Evolutionary conservation across 2,329 filamentous ascomycete genomes (phyloP).

Genomic region (Fusarium staphyleae): DNA sequence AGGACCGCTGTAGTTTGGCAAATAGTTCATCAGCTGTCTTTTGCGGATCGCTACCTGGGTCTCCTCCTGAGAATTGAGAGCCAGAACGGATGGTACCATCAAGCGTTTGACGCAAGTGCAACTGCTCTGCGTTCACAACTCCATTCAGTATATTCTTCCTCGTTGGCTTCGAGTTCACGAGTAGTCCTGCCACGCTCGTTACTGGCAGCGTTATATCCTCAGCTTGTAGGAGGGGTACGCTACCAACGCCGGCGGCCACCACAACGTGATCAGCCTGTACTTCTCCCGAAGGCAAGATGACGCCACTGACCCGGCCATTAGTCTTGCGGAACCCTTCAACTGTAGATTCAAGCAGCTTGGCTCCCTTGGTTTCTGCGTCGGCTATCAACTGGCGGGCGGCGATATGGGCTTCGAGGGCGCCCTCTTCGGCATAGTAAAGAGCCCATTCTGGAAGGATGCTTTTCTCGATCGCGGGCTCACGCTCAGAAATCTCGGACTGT

Average conservation of each 20-base stretch:
- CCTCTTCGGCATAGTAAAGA: conserved; percentile 15
- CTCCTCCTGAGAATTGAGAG: conserved; percentile 20
- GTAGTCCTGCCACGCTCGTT: conserved; percentile 5
- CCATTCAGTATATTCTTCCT: background rate
- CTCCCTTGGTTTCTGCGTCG: background rate
- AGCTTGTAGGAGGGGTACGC: conserved; percentile 1
- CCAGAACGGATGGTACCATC: conserved; percentile 20
- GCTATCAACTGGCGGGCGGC: conserved; percentile 20
- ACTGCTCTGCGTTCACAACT: conserved; percentile 19
- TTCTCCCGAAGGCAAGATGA: conserved; percentile 7
- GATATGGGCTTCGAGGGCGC: conserved; percentile 24
- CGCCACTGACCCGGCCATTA: background rate
- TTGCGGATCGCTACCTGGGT: conserved; percentile 19
- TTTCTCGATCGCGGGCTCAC: conserved; percentile 3
- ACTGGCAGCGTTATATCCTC: conserved; percentile 10
- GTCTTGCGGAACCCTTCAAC: background rate
- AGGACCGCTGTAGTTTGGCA: background rate
- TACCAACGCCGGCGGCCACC: conserved; percentile 24
- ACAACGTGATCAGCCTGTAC: conserved; percentile 8
- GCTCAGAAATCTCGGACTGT: background rate
- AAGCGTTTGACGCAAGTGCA: conserved; percentile 20
- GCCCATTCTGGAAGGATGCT: conserved; percentile 6
- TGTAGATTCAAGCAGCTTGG: background rate
- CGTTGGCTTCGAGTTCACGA: conserved; percentile 21
- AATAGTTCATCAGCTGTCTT: conserved; percentile 16